A percentile compares a stretch with the other conserved stretches of the same genome.
phyloP scores from a whole-genome alignment of 1,139 yeast species.

The Magnusiomyces ingens region DNA sequence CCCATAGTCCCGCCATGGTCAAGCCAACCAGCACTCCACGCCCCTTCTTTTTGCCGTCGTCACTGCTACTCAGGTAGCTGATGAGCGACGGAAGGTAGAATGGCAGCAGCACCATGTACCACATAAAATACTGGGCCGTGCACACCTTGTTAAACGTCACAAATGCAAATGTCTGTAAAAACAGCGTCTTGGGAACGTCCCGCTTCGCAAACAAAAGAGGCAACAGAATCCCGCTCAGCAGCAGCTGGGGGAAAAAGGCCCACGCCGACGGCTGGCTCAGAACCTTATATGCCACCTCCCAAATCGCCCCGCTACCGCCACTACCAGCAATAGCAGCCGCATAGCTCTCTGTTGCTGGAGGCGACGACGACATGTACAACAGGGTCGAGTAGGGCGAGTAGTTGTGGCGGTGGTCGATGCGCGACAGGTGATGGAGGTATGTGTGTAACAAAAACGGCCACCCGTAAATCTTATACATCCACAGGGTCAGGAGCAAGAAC shows the following conservation, averaged over 20 bases:
- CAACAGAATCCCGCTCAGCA: constrained; percentile 50
- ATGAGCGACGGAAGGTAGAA: constrained; percentile 46
- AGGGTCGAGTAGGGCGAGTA: constrained; percentile 80
- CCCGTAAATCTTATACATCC: constrained; percentile 68
- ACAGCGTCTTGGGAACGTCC: constrained; percentile 57
- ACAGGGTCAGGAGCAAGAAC: constrained; percentile 41
- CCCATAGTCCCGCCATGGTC: constrained; percentile 51
- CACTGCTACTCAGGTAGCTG: constrained; percentile 14
- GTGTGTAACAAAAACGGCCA: constrained; percentile 70
- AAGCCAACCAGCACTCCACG: constrained; percentile 15
- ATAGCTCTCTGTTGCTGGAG: constrained; percentile 23
- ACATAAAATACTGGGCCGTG: constrained; percentile 82
- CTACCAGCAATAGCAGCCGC: constrained; percentile 18
- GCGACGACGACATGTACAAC: constrained; percentile 46
- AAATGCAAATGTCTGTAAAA: constrained; percentile 86
- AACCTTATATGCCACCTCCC: constrained; percentile 18
- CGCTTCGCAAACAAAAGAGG: constrained; percentile 53
- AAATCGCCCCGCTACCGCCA: not conserved
- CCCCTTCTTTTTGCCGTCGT: constrained; percentile 1
- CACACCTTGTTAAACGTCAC: constrained; percentile 91
- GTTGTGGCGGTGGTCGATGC: constrained; percentile 92
- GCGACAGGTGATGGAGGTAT: constrained; percentile 70
- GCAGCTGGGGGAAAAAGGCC: constrained; percentile 81
- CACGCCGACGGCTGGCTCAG: constrained; percentile 33
- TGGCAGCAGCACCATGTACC: constrained; percentile 85